These are phyloP conservation scores for Stropharia rugosoannulata DNA, from an alignment of 768 basidiomycete species.

Conservation along the genomic window DNA sequence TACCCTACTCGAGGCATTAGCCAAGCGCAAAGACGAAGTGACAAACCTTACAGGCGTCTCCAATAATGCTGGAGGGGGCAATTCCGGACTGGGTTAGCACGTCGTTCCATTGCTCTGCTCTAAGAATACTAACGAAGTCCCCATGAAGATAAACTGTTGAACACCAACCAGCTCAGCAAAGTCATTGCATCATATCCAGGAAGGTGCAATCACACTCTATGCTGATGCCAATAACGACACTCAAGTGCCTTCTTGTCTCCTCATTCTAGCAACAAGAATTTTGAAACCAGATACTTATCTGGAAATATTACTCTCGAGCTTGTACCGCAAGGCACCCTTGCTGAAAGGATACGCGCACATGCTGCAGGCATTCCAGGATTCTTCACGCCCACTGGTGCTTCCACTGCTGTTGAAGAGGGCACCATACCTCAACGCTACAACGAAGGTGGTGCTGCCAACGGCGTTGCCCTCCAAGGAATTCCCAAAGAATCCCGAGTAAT, in stretches of 20 bases:
- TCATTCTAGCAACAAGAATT: slow-evolving; percentile 72
- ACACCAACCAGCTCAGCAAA: slow-evolving; percentile 74
- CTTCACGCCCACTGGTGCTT: slow-evolving; percentile 88
- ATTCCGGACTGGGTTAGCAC: slow-evolving; percentile 65
- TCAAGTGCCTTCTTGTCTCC: slow-evolving; percentile 1
- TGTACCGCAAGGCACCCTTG: slow-evolving; percentile 89
- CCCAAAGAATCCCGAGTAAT: slow-evolving; percentile 77
- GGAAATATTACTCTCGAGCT: slow-evolving; percentile 85
- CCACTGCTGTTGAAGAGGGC: slow-evolving; percentile 80
- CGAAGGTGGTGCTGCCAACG: slow-evolving; percentile 66
- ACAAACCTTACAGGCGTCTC: slow-evolving; percentile 77
- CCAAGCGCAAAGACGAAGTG: slow-evolving; percentile 68
- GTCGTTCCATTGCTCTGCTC: background rate
- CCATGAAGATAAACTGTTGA: slow-evolving; percentile 65
- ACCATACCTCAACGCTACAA: slow-evolving; percentile 79
- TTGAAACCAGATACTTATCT: slow-evolving; percentile 77
- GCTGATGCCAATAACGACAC: background rate
- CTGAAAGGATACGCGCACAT: slow-evolving; percentile 84
- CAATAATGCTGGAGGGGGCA: slow-evolving; percentile 80
- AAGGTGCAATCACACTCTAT: slow-evolving; percentile 43
- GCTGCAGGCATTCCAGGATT: slow-evolving; percentile 94
- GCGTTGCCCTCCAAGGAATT: slow-evolving; percentile 70
- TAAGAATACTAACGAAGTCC: slow-evolving; percentile 1
- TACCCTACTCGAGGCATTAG: slow-evolving; percentile 78
- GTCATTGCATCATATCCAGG: slow-evolving; percentile 91